phyloP scores from a whole-genome alignment of 2,329 filamentous ascomycete genomes.

The Pseudocercospora crystallina region DNA sequence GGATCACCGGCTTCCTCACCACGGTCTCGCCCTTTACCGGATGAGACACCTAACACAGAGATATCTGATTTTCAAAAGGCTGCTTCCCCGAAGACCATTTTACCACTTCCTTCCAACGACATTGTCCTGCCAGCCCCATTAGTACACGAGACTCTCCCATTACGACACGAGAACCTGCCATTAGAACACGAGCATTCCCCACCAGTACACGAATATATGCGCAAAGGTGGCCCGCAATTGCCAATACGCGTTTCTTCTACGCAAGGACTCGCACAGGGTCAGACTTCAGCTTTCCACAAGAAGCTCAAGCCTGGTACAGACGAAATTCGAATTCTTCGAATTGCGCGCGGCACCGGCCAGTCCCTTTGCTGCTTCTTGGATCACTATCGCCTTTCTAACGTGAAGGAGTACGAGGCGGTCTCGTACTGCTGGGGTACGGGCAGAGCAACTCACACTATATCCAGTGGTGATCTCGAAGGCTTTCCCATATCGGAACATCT shows the following conservation, averaged over 20 bases:
- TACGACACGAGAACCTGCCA: neutral
- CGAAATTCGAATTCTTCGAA: conserved; percentile 9
- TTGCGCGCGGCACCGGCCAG: conserved; percentile 4
- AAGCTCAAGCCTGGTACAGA: conserved; percentile 1
- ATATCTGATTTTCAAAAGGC: neutral
- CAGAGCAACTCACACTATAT: conserved; percentile 2
- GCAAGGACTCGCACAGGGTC: neutral
- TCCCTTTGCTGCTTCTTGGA: conserved; percentile 10
- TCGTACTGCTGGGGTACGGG: conserved; percentile 19
- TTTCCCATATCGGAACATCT: conserved; percentile 16
- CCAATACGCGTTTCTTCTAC: neutral
- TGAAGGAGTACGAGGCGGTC: conserved; percentile 14
- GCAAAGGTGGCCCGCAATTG: neutral
- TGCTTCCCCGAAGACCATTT: neutral
- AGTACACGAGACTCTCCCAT: neutral
- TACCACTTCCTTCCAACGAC: neutral
- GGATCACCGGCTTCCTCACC: neutral
- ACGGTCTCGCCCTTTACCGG: neutral
- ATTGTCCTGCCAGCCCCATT: neutral
- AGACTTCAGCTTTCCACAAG: neutral
- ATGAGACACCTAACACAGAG: neutral
- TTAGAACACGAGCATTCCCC: neutral
- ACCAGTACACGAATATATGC: conserved; percentile 1
- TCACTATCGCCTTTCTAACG: neutral
- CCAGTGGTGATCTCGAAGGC: conserved; percentile 9